phyloP scores from a whole-genome alignment of 176 grass and related monocot genomes.

The Avena atlantica region DNA sequence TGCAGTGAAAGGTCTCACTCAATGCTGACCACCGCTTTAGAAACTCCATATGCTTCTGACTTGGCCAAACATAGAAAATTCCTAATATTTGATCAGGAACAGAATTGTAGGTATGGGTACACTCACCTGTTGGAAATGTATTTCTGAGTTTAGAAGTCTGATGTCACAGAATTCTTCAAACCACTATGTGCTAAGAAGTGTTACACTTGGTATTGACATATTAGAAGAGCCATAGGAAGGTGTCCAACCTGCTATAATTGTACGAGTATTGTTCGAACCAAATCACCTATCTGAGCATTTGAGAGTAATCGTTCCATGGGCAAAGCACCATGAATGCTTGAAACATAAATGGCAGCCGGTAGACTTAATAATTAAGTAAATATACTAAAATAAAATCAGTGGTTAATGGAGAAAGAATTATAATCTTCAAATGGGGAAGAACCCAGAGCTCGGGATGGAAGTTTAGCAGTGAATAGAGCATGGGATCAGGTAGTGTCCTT shows the following conservation, averaged over 20 bases:
- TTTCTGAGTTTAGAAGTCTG: slow-evolving; percentile 2
- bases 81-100: slow-evolving; percentile 80
- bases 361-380: slow-evolving; percentile 31
- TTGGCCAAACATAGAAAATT: slow-evolving; percentile 79
- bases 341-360: slow-evolving; percentile 29
- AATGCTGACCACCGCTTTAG: slow-evolving; percentile 60
- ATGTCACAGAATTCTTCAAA: neutral
- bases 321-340: slow-evolving; percentile 64
- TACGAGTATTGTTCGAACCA: slow-evolving; percentile 46
- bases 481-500: slow-evolving; percentile 39
- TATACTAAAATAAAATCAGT: neutral
- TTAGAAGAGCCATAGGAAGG: neutral
- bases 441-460: slow-evolving; percentile 82
- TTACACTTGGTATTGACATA: neutral
- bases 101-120: slow-evolving; percentile 46
- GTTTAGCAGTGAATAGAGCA: slow-evolving; percentile 84
- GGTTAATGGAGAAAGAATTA: slow-evolving; percentile 52
- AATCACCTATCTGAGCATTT: slow-evolving; percentile 34
- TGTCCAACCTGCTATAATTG: slow-evolving; percentile 58
- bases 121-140: slow-evolving; percentile 52
- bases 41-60: slow-evolving; percentile 49
- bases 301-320: no score
- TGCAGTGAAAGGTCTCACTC: slow-evolving; percentile 69
- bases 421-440: slow-evolving; percentile 81
- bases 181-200: neutral